phyloP scores from a whole-genome alignment of 148 eudicot species.

The Simmondsia chinensis region DNA sequence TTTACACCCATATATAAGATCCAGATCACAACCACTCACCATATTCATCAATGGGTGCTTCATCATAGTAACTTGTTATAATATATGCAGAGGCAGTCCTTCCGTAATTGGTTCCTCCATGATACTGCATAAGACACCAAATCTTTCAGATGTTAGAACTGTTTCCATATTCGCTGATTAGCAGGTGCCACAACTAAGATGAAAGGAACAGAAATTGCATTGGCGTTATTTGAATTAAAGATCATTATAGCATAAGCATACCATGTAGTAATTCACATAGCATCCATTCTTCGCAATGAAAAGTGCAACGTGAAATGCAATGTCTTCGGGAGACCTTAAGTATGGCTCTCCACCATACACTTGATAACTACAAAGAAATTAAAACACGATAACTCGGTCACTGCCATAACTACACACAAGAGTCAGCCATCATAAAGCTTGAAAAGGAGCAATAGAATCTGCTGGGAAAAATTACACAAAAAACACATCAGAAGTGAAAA shows the following conservation, averaged over 20 bases:
- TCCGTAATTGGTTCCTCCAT: constrained; percentile 56
- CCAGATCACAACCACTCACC: constrained; percentile 22
- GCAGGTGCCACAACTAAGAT: no score
- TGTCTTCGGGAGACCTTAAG: constrained; percentile 39
- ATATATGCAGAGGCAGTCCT: constrained; percentile 43
- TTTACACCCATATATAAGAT: no score
- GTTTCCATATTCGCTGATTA: no score
- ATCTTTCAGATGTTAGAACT: not conserved
- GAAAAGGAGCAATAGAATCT: no score
- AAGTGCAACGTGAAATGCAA: constrained; percentile 47
- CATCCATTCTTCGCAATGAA: constrained; percentile 47
- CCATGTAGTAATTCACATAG: constrained; percentile 54
- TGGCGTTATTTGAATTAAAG: no score
- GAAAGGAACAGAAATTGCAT: no score
- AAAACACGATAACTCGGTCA: not conserved
- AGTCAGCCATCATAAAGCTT: no score
- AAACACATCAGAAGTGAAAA: no score
- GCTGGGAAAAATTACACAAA: no score
- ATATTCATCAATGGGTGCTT: constrained; percentile 55
- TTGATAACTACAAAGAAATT: constrained; percentile 23
- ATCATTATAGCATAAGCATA: constrained; percentile 13
- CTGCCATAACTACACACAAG: no score
- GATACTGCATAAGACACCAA: constrained; percentile 17
- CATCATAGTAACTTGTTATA: constrained; percentile 46
- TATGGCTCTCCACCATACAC: constrained; percentile 40